phyloP scores from a whole-genome alignment of 202 grass and related monocot genomes.

The Saccharum hybrid region DNA sequence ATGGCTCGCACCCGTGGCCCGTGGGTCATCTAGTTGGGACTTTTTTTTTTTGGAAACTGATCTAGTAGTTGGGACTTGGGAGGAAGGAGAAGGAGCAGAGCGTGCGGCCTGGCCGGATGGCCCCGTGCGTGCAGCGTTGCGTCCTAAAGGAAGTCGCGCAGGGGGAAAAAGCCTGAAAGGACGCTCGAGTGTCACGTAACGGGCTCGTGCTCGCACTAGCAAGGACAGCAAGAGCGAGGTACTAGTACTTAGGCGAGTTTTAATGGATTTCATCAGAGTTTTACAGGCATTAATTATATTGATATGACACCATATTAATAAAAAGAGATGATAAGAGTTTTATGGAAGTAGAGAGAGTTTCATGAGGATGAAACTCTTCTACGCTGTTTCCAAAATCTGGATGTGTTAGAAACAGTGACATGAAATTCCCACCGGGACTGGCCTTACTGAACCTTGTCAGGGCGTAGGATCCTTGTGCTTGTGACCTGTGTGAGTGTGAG shows the following conservation, averaged over 20 bases:
- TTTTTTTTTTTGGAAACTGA: too few relatives aligned
- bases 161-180: background rate
- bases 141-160: background rate
- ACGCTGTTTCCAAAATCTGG: too few relatives aligned
- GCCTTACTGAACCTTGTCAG: background rate
- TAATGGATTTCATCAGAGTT: too few relatives aligned
- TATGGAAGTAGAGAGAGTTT: too few relatives aligned
- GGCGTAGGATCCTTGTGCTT: background rate
- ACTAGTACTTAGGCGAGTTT: background rate
- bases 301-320: too few relatives aligned
- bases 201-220: background rate
- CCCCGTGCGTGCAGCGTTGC: slow-evolving; percentile 2
- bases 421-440: too few relatives aligned
- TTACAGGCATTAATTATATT: too few relatives aligned
- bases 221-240: background rate
- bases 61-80: too few relatives aligned
- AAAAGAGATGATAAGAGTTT: too few relatives aligned
- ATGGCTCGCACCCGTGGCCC: slow-evolving; percentile 33
- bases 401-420: too few relatives aligned
- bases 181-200: slow-evolving; percentile 5
- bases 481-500: background rate
- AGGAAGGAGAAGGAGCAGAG: background rate
- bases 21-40: too few relatives aligned
- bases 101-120: background rate
- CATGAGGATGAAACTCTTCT: too few relatives aligned